Evolutionary conservation across 306 rosid genomes (phyloP), one percentile per base, ranked within the genome.

Genomic region (Delonix regia): DNA sequence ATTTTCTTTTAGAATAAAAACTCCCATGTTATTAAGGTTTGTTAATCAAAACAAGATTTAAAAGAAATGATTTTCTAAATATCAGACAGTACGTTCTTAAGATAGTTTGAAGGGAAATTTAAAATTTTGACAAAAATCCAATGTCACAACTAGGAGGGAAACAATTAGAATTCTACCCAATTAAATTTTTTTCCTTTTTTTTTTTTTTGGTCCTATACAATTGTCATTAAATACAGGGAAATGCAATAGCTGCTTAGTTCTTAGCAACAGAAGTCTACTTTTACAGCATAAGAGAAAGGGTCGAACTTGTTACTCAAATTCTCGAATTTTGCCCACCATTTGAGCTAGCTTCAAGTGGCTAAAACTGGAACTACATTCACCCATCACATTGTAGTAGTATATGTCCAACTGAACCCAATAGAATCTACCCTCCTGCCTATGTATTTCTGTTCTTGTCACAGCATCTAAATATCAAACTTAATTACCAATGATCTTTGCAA

Each of bases 401-500:
- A 57, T 33, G 70, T 9, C 53, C 42, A 59, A 34, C 16, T 18
- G 22, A 60, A 60, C 63, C 33, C 81, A 25, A 55, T 67, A 28
- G 69, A 38, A 49, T 49, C n/a, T 18, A 11, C 33, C 21, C 33
- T 33, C 45, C 12, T 49, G 63, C 7, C 7, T 14, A 33, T 41
- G 3, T 13, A 25, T 41, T 51, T 28, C 6, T 49, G 41, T 21
- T 56, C 52, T 36, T 9, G 51, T 44, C 75, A 44, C 56, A 52
- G n/a, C 33, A 74, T 67, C 8, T 25, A 36, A 19, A 25, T 16
- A 27, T 33, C 33, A 48, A 83, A n/a, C n/a, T n/a, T n/a, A 18
- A 42, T 56, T 62, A 90, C 91, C 89, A 88, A 52, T 85, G 79
- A 57, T 83, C 88, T 33, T 78, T 82, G 82, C 87, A 84, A 83